phyloP scores from a whole-genome alignment of 495 filamentous ascomycete species.

The Podospora tetraspora region DNA sequence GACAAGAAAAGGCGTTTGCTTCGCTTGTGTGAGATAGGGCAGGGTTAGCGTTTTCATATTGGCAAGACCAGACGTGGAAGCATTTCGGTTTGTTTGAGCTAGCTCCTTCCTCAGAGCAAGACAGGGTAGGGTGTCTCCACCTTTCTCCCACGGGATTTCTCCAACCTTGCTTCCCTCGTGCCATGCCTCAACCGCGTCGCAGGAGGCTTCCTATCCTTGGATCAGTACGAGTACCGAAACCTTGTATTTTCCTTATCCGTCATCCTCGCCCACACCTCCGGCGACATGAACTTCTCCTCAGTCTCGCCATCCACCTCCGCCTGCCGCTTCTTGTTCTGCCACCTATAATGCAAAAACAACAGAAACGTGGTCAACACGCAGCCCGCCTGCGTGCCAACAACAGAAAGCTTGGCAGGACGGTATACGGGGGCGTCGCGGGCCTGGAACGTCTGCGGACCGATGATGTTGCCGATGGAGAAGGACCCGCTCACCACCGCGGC shows the following conservation, averaged over 20 bases:
- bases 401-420: slow-evolving; percentile 57
- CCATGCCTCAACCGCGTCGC: no score
- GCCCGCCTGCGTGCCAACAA: slow-evolving; percentile 38
- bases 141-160: no score
- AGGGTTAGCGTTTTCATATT: not conserved
- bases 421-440: slow-evolving; percentile 54
- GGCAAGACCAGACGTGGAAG: not conserved
- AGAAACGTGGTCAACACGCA: slow-evolving; percentile 30
- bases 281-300: slow-evolving; percentile 27
- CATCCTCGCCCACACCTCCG: slow-evolving; percentile 31
- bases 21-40: not conserved
- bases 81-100: not conserved
- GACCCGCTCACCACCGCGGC: slow-evolving; percentile 51
- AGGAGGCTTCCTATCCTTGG: no score
- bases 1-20: not conserved
- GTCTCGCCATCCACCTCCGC: slow-evolving; percentile 14
- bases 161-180: no score
- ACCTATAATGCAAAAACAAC: slow-evolving; percentile 33
- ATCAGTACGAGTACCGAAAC: slow-evolving; percentile 33
- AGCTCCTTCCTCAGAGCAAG: not conserved
- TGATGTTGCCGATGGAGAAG: slow-evolving; percentile 61
- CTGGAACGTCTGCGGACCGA: slow-evolving; percentile 64
- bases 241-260: slow-evolving; percentile 36
- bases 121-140: not conserved
- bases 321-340: slow-evolving; percentile 28